A percentile compares a stretch with the other conserved stretches of the same genome.
phyloP scores from a whole-genome alignment of 2,329 filamentous ascomycete genomes.

The Clonostachys solani region DNA sequence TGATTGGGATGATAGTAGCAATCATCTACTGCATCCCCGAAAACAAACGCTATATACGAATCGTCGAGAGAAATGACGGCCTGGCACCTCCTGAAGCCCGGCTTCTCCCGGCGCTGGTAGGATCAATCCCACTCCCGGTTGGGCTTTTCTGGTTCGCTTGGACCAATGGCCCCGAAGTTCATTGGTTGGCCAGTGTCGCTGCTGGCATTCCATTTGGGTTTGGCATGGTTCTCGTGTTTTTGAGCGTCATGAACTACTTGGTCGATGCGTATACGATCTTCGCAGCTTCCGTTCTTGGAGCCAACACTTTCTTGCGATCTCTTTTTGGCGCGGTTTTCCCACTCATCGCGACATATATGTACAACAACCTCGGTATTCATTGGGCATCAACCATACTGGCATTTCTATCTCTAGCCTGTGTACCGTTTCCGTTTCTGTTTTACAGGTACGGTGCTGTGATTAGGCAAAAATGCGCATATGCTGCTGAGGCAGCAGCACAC shows the following conservation, averaged over 20 bases:
- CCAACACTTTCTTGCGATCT: slow-evolving; percentile 63
- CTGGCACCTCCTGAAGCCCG: slow-evolving; percentile 55
- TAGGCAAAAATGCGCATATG: slow-evolving; percentile 49
- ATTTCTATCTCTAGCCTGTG: slow-evolving; percentile 61
- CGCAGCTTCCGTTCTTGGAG: slow-evolving; percentile 66
- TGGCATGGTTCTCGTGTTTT: slow-evolving; percentile 55
- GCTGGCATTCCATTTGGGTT: slow-evolving; percentile 39
- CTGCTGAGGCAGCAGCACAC: slow-evolving; percentile 26
- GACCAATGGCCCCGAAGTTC: slow-evolving; percentile 46
- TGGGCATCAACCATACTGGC: slow-evolving; percentile 68
- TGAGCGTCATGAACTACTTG: slow-evolving; percentile 55
- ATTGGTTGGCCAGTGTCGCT: slow-evolving; percentile 42
- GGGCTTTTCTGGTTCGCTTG: slow-evolving; percentile 58
- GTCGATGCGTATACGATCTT: slow-evolving; percentile 66
- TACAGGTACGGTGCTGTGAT: slow-evolving; percentile 24
- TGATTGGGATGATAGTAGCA: slow-evolving; percentile 51
- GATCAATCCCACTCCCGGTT: slow-evolving; percentile 46
- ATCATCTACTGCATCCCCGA: slow-evolving; percentile 40
- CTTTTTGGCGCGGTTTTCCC: slow-evolving; percentile 66
- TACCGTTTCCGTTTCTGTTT: slow-evolving; percentile 60
- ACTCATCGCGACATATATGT: slow-evolving; percentile 56
- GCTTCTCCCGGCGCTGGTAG: slow-evolving; percentile 50
- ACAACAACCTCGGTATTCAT: slow-evolving; percentile 56
- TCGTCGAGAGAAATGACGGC: slow-evolving; percentile 33
- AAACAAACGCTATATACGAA: slow-evolving; percentile 40